phyloP scores from a whole-genome alignment of 2,329 filamentous ascomycete species.

The Exophiala bonariae region DNA sequence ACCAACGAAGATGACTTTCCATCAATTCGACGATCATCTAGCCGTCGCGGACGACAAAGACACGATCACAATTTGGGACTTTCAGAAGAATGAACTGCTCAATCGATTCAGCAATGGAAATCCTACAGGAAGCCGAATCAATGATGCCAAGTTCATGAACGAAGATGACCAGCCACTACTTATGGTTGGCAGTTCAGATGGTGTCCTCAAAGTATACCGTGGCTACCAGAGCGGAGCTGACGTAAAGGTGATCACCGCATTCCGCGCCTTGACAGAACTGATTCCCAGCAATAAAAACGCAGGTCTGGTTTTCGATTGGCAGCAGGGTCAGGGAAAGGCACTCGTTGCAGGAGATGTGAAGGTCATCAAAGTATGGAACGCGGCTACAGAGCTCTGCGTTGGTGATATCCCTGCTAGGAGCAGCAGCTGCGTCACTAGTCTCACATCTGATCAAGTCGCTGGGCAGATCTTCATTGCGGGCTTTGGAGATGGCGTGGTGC shows the following conservation, averaged over 20 bases:
- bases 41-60: constrained; percentile 92
- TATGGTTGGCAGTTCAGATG: constrained; percentile 93
- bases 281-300: constrained; percentile 92
- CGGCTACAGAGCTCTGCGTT: constrained; percentile 86
- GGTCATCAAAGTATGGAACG: constrained; percentile 95
- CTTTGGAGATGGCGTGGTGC: constrained; percentile 91
- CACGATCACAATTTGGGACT: constrained; percentile 80
- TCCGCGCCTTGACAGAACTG: constrained; percentile 89
- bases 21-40: constrained; percentile 96
- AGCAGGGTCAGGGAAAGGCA: constrained; percentile 92
- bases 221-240: constrained; percentile 78
- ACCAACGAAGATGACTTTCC: constrained; percentile 89
- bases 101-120: constrained; percentile 94
- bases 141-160: constrained; percentile 95
- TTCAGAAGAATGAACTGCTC: constrained; percentile 72
- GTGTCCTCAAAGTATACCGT: constrained; percentile 88
- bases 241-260: constrained; percentile 84
- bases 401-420: constrained; percentile 88
- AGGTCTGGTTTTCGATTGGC: constrained; percentile 97
- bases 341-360: constrained; percentile 96
- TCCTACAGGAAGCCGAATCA: constrained; percentile 85
- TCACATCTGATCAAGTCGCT: constrained; percentile 97
- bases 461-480: constrained; percentile 95
- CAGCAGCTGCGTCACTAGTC: constrained; percentile 89
- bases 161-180: constrained; percentile 95